Evolutionary conservation across 2,329 filamentous ascomycete genomes (phyloP), one percentile per base, ranked within the genome.

Genomic region (Stachybotrys chlorohalonatus): DNA sequence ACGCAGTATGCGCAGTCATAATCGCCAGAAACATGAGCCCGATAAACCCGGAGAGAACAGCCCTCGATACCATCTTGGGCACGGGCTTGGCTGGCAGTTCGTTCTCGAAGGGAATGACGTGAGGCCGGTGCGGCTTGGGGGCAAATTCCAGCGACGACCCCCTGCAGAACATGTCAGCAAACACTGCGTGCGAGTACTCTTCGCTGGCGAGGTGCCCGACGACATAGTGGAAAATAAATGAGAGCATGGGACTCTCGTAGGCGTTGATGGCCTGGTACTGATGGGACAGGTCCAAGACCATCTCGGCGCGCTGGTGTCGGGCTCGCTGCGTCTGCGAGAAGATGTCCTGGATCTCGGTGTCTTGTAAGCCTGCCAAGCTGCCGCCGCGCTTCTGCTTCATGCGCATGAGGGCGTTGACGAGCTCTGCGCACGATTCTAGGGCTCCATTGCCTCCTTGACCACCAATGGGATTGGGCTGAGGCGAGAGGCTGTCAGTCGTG

Each of bases 381-480:
- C 32, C 45, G 6, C 17, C n/a, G 9, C 56, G 57, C 16, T 49
- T 17, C 1, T 54, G 47, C 9, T 56, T 47, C 49, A 46, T 51
- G 48, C 39, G 32, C 3, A 54, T 5, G 17, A 54, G 31, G 7
- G 53, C 53, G 30, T 54, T 54, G n/a, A 52, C 17, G 39, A 54
- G 49, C 16, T 54, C 53, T 6, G 53, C 53, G 9, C 46, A 59
- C 3, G 63, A 60, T 48, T 66, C 65, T 30, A 67, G 61, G 31
- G 64, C 64, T 6, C 60, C 62, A 47, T 66, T 66, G 24, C 55
- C 64, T 8, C 64, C 65, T 53, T 64, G 63, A 2, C 65, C 64
- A 7, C 55, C 51, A 6, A 66, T 59, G 2, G 65, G 65, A 31
- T 66, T 62, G 6, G 64, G 62, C 64, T 24, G 24, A 24, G 24